Conservation (phyloP, 768 basidiomycete genomes). For the Fistulinella prunicolor region DNA sequence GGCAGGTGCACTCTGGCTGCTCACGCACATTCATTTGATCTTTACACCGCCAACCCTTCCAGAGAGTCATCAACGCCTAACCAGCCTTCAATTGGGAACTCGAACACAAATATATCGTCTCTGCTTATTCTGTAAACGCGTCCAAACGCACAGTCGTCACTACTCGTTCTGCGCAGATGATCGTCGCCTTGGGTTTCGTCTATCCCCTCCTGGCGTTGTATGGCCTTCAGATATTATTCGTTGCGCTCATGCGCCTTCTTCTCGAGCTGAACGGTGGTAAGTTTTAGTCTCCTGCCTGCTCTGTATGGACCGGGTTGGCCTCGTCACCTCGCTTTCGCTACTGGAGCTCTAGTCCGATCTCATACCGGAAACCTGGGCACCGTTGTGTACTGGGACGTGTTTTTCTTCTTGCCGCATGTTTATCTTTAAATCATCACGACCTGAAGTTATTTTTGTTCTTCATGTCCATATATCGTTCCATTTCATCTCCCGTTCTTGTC, state of each 20-base stretch:
- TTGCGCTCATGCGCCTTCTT: conserved; percentile 4
- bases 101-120: no score
- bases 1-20: no score
- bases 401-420: not conserved
- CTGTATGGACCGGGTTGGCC: not conserved
- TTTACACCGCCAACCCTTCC: no score
- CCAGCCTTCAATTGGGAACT: not conserved
- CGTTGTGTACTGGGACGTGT: no score
- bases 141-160: not conserved
- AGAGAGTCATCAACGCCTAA: no score
- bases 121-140: not conserved
- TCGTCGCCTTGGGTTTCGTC: conserved; percentile 23
- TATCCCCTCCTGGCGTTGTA: conserved; percentile 20
- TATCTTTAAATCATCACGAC: not conserved
- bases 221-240: conserved; percentile 13
- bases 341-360: no score
- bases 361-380: no score
- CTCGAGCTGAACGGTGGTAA: conserved; percentile 9
- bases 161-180: conserved; percentile 17
- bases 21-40: no score
- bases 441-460: conserved; percentile 9
- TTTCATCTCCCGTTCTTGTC: no score
- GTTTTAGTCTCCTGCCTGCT: not conserved
- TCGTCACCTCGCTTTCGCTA: no score
- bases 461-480: no score